Base-by-base conservation (phyloP, 495 filamentous ascomycete species). In the Echria macrotheca region DNA sequence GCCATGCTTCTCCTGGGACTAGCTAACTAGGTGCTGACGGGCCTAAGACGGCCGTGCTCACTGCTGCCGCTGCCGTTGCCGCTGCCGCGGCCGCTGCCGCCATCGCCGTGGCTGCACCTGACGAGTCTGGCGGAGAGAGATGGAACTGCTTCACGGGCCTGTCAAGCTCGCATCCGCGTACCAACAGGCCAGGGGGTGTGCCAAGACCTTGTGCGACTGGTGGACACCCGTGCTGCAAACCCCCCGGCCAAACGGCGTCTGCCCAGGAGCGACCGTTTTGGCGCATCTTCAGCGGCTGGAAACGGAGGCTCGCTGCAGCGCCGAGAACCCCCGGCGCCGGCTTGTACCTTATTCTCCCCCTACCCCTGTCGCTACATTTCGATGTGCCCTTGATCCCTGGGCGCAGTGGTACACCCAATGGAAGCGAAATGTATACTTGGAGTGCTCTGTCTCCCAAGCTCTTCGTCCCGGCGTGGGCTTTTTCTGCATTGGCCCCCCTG, bases 351-450 rank as follows among this genome's bases (percentile, higher is more conserved):
- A 50, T 44, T 15, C 18, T 25, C 40, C 56, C 41, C 42, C 41
- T 43, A 43, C 48, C 53, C 60, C 36, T 35, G 53, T 44, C 54
- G 31, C 57, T 25, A 38, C 42, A 5, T 62, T 58, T 66, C 59
- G 57, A 61, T 29, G 18, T 26, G 45, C 38, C 56, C 49, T 56
- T 47, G 52, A 54, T 15, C 44, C 50, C 49, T 60, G 58, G 58
- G 2, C 5, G 5, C 29, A 50, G 59, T 45, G 31, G 46, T 39
- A 40, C 46, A 8, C 24, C 55, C 52, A 53, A 55, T 53, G 45
- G 43, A 53, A 50, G 47, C 61, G 57, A 52, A 2, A 41, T 41
- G 17, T n/a, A 31, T 61, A 61, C 60, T 62, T 62, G n/a, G n/a
- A n/a, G n/a, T n/a, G n/a, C n/a, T n/a, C 47, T 37, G 21, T 45